Evolutionary conservation across 148 eudicot genomes (phyloP).

Genomic region (Selenicereus undatus): DNA sequence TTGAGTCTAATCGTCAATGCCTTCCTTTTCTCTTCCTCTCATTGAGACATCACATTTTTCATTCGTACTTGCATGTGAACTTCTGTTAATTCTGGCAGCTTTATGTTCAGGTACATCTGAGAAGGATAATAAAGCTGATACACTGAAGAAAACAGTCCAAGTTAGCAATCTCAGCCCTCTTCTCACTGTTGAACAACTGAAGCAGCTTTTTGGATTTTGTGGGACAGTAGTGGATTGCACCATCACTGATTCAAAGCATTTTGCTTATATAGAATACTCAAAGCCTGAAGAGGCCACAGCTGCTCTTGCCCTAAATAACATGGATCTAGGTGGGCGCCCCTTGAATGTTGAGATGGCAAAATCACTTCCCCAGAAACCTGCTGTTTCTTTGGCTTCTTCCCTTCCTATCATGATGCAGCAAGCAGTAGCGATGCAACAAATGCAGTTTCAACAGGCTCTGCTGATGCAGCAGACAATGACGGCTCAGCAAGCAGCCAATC

Average conservation of each 20-base stretch:
- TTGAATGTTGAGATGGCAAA: constrained; percentile 99
- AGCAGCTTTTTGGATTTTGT: constrained; percentile 78
- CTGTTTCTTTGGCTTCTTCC: constrained; percentile 50
- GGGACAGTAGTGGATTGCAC: constrained; percentile 87
- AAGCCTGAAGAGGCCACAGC: constrained; percentile 88
- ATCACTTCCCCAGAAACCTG: constrained; percentile 82
- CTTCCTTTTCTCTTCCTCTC: not conserved
- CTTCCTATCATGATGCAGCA: constrained; percentile 92
- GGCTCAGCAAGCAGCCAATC: constrained; percentile 93
- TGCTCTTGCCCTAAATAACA: constrained; percentile 79
- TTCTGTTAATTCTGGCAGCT: constrained; percentile 5
- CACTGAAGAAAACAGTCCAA: constrained; percentile 78
- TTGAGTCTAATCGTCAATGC: not conserved
- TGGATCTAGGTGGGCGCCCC: constrained; percentile 88
- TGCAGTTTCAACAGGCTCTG: constrained; percentile 97
- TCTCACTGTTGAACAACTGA: constrained; percentile 87
- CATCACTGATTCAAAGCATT: constrained; percentile 87
- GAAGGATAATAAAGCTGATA: constrained; percentile 45
- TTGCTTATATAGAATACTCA: constrained; percentile 83
- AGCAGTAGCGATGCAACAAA: constrained; percentile 96
- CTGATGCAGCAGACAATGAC: constrained; percentile 86
- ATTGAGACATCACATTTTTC: not conserved
- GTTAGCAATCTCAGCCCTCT: constrained; percentile 92
- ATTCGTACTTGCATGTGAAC: not conserved
- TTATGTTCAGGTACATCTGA: constrained; percentile 49